These are phyloP conservation scores for Mortierella sp. DNA, from an alignment of 371 early-diverging fungal genomes.

Conservation along the genomic window DNA sequence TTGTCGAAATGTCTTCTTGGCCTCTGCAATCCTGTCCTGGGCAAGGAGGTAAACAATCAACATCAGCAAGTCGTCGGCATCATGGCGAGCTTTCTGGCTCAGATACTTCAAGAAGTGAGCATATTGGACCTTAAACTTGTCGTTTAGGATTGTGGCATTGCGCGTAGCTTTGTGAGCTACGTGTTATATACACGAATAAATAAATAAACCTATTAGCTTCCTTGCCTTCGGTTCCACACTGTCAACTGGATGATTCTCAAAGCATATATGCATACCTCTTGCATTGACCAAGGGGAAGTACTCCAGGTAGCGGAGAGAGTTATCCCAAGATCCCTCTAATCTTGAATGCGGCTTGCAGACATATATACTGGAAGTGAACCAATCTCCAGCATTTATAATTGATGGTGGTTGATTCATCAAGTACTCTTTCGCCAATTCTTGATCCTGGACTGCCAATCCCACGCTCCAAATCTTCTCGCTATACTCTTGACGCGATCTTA, in stretches of 20 bases:
- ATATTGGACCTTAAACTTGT: constrained; percentile 62
- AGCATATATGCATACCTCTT: constrained; percentile 47
- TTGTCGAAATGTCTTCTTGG: constrained; percentile 44
- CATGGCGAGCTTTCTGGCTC: constrained; percentile 47
- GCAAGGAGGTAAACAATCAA: constrained; percentile 62
- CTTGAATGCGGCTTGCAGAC: constrained; percentile 21
- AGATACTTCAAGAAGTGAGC: constrained; percentile 59
- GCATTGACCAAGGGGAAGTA: constrained; percentile 68
- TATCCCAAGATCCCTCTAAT: constrained; percentile 15
- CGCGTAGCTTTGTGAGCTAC: constrained; percentile 52
- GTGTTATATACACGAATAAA: background rate
- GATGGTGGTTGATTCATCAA: constrained; percentile 22
- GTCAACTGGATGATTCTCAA: background rate
- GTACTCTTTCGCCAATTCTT: constrained; percentile 39
- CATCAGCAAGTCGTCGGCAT: constrained; percentile 56
- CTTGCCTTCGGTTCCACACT: background rate
- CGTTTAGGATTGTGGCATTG: constrained; percentile 56
- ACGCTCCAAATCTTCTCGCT: constrained; percentile 31
- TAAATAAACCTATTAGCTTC: background rate
- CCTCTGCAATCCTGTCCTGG: constrained; percentile 72
- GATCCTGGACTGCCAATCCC: constrained; percentile 6
- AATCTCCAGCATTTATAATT: constrained; percentile 32
- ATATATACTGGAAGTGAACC: constrained; percentile 62
- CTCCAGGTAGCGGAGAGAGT: constrained; percentile 53
- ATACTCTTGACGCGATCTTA: constrained; percentile 46